Percentiles rank a stretch among this genome's conserved stretches.
Evolutionary conservation across 108 stramenopile genomes (phyloP).

Genomic region (Fragilariopsis cylindrus): DNA sequence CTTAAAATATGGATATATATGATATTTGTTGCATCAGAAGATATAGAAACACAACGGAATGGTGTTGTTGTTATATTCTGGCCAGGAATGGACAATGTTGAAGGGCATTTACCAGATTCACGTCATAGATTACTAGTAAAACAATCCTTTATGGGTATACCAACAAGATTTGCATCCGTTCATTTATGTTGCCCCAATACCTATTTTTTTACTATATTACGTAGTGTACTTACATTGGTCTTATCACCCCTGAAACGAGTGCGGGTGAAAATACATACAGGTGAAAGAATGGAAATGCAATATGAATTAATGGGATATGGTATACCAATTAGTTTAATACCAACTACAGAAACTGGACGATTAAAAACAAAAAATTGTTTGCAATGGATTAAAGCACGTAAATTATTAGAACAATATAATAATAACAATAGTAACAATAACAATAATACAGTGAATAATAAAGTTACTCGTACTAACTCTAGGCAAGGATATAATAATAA

Average conservation of each 20-base stretch:
- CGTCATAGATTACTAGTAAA: neutral
- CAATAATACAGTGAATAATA: no score
- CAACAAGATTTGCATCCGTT: neutral
- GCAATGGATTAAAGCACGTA: slow-evolving; percentile 13
- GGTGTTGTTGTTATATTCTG: slow-evolving; percentile 13
- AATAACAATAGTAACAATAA: neutral
- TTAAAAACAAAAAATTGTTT: neutral
- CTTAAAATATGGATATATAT: slow-evolving; percentile 11
- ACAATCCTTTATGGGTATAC: neutral
- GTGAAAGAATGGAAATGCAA: slow-evolving; percentile 1
- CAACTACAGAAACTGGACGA: slow-evolving; percentile 4
- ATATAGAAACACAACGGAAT: slow-evolving; percentile 11
- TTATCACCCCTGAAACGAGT: neutral
- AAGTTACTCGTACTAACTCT: no score
- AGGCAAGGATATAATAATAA: no score
- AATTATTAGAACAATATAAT: slow-evolving; percentile 3
- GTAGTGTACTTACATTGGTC: neutral
- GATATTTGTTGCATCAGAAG: neutral
- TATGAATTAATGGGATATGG: slow-evolving; percentile 20
- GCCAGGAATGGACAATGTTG: slow-evolving; percentile 3
- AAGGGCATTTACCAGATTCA: neutral
- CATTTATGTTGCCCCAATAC: slow-evolving; percentile 4
- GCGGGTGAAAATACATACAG: neutral
- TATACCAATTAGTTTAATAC: slow-evolving; percentile 10
- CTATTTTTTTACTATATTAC: neutral